Percentiles rank a stretch among this genome's conserved stretches.
These are phyloP conservation scores for Ramaria sp. DNA, from an alignment of 768 basidiomycete species.

Conservation along the genomic window DNA sequence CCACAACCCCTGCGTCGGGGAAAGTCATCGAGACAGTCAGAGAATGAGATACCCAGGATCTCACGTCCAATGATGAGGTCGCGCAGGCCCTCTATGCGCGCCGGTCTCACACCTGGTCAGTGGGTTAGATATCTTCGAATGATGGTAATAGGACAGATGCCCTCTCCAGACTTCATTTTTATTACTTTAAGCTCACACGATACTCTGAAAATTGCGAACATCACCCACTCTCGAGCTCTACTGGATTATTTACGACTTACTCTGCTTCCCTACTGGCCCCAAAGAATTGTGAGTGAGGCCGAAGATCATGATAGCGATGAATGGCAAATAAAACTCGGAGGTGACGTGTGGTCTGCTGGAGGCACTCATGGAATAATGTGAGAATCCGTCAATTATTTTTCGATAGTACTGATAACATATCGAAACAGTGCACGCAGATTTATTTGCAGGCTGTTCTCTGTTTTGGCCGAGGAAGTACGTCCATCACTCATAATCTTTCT, in stretches of 20 bases:
- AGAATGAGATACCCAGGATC: not conserved
- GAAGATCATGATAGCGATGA: conserved; percentile 8
- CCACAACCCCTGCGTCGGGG: not conserved
- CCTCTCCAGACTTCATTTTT: conserved; percentile 1
- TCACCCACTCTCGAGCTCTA: not conserved
- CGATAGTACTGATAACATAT: conserved; percentile 8
- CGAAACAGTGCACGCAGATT: conserved; percentile 44
- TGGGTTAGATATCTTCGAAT: not conserved
- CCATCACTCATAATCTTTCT: conserved; percentile 9
- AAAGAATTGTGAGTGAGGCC: not conserved
- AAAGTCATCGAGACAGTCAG: not conserved
- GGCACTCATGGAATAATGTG: conserved; percentile 26
- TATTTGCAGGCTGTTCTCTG: conserved; percentile 46
- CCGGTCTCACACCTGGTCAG: not conserved
- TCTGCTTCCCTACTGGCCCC: not conserved
- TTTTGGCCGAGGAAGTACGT: conserved; percentile 33
- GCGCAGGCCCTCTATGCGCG: not conserved
- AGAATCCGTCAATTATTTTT: not conserved
- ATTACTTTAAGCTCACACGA: conserved; percentile 5
- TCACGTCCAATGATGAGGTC: not conserved
- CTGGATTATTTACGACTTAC: not conserved
- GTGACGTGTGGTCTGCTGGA: conserved; percentile 6
- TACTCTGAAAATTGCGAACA: not conserved
- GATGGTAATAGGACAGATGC: not conserved
- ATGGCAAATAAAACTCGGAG: not conserved